Evolutionary conservation across 257 asterid genomes (phyloP).

Genomic region (Salvia hispanica): DNA sequence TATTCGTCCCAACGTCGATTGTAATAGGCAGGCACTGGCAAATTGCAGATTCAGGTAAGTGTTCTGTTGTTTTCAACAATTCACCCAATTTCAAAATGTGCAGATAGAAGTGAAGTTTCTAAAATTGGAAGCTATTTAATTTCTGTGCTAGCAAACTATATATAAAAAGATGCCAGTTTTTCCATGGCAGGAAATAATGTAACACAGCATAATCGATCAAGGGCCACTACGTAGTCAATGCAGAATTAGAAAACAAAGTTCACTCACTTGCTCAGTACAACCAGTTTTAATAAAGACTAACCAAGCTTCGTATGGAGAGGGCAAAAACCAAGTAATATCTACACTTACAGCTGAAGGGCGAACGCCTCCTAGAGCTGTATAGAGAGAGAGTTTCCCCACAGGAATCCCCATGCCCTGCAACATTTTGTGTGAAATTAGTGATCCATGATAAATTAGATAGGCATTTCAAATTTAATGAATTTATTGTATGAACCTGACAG

Average conservation of each 20-base stretch:
- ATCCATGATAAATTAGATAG: slow-evolving; percentile 10
- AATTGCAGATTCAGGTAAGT: no score
- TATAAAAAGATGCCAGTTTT: no score
- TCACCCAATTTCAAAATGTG: background rate
- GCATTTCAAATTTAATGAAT: slow-evolving; percentile 10
- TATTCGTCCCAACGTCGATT: slow-evolving; percentile 91
- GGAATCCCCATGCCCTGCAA: slow-evolving; percentile 98
- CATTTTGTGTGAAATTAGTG: slow-evolving; percentile 11
- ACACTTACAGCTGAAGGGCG: slow-evolving; percentile 89
- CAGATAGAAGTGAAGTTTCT: background rate
- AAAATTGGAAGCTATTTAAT: background rate
- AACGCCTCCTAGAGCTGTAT: slow-evolving; percentile 95
- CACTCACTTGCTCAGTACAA: background rate
- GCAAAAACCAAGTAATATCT: slow-evolving; percentile 16
- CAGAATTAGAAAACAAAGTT: background rate
- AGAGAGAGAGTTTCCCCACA: slow-evolving; percentile 89
- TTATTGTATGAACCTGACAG: slow-evolving; percentile 64
- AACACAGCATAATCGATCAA: background rate
- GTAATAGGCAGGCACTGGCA: slow-evolving; percentile 85
- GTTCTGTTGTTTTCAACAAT: no score
- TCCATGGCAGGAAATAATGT: no score
- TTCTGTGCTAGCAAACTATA: slow-evolving; percentile 10
- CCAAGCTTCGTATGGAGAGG: background rate
- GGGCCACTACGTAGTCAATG: background rate
- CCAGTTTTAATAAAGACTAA: background rate